Conservation (phyloP, 2,329 filamentous ascomycete species). For the Alternaria arborescens region DNA sequence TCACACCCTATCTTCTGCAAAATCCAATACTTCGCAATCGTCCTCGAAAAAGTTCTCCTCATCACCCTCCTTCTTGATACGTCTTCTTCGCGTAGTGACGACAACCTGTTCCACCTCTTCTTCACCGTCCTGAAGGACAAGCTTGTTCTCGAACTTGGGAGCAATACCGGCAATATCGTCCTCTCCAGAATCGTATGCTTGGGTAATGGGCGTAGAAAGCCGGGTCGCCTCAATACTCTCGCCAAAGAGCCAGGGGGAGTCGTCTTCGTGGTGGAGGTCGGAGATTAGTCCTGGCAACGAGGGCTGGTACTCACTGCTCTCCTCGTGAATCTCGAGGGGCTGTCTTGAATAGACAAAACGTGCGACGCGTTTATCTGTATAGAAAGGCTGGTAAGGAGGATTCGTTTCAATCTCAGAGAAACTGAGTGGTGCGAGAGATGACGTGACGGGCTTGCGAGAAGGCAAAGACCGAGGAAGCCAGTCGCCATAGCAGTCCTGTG, state of each 20-base stretch:
- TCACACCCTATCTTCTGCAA: slow-evolving; percentile 69
- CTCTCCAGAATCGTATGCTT: slow-evolving; percentile 47
- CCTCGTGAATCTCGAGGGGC: slow-evolving; percentile 26
- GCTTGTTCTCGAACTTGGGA: slow-evolving; percentile 48
- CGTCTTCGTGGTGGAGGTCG: slow-evolving; percentile 48
- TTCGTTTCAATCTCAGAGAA: slow-evolving; percentile 95
- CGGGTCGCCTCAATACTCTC: slow-evolving; percentile 58
- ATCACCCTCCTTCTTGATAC: slow-evolving; percentile 60
- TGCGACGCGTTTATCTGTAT: slow-evolving; percentile 86
- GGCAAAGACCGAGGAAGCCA: slow-evolving; percentile 47
- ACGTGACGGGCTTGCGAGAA: slow-evolving; percentile 27
- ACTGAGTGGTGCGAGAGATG: slow-evolving; percentile 58
- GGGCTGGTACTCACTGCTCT: slow-evolving; percentile 36
- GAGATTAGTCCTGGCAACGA: slow-evolving; percentile 32
- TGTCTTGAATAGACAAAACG: slow-evolving; percentile 70
- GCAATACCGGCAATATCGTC: slow-evolving; percentile 60
- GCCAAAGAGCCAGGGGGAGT: slow-evolving; percentile 63
- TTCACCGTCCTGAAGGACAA: slow-evolving; percentile 62
- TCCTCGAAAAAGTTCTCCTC: slow-evolving; percentile 85
- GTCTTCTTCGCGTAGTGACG: slow-evolving; percentile 78
- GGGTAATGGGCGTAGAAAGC: slow-evolving; percentile 51
- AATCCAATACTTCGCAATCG: slow-evolving; percentile 90
- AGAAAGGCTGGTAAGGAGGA: slow-evolving; percentile 93
- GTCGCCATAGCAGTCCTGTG: slow-evolving; percentile 42
- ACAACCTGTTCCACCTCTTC: slow-evolving; percentile 78